Percentiles rank a stretch among this genome's conserved stretches.
These are phyloP conservation scores for Plantago elongata DNA, from an alignment of 257 asterid species.

Conservation along the genomic window DNA sequence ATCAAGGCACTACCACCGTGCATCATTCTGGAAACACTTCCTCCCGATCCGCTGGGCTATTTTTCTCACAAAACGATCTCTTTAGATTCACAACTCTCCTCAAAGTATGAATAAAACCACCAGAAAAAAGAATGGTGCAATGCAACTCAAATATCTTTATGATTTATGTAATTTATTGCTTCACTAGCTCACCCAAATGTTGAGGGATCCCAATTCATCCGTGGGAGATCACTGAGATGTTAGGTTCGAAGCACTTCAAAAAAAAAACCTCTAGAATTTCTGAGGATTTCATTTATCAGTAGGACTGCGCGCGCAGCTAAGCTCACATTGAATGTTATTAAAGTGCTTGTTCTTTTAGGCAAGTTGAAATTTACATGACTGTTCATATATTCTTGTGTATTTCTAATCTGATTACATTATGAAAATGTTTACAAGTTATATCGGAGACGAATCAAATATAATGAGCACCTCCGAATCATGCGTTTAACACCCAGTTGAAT, in stretches of 20 bases:
- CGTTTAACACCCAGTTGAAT: too few species aligned
- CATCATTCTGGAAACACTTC: conserved; percentile 28
- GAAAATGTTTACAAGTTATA: too few species aligned
- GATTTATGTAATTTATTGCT: conserved; percentile 23
- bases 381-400: not conserved
- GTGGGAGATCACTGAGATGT: too few species aligned
- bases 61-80: conserved; percentile 24
- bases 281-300: too few species aligned
- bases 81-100: conserved; percentile 15
- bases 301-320: not conserved
- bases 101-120: conserved; percentile 24
- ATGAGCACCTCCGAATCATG: too few species aligned
- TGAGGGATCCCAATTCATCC: too few species aligned
- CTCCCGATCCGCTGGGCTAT: conserved; percentile 27
- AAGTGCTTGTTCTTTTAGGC: not conserved
- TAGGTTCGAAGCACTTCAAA: too few species aligned
- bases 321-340: conserved; percentile 10
- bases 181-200: not conserved
- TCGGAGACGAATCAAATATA: too few species aligned
- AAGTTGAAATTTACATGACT: not conserved
- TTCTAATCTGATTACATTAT: not conserved
- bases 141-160: conserved; percentile 16
- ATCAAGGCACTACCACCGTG: conserved; percentile 20
- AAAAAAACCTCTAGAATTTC: too few species aligned
- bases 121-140: conserved; percentile 24